These are phyloP conservation scores for Mortierella hygrophila DNA, from an alignment of 192 early-diverging fungal genomes.

Conservation along the genomic window DNA sequence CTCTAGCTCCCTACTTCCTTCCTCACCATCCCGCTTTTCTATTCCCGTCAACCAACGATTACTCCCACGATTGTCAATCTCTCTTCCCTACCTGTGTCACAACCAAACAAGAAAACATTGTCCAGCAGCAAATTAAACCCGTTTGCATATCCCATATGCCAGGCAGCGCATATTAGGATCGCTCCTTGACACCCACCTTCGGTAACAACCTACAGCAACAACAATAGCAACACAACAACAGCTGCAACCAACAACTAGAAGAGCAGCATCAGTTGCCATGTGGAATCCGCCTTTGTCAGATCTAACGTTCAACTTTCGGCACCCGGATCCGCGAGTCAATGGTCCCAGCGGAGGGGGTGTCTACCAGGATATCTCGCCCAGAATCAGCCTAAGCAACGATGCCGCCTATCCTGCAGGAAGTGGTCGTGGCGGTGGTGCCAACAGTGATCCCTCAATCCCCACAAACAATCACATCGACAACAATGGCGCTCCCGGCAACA, in stretches of 20 bases:
- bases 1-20: background rate
- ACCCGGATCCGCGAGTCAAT: background rate
- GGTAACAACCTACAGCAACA: background rate
- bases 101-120: background rate
- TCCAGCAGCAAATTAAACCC: background rate
- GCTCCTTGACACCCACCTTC: background rate
- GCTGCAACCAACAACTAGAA: background rate
- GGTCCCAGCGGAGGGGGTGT: background rate
- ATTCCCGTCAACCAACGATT: background rate
- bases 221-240: background rate
- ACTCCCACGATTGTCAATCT: background rate
- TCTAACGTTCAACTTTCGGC: constrained; percentile 17
- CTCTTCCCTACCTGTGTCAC: background rate
- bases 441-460: constrained; percentile 1
- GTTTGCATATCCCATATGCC: background rate
- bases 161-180: constrained; percentile 9
- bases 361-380: constrained; percentile 10
- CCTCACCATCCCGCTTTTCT: background rate
- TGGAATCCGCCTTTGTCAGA: constrained; percentile 51
- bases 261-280: constrained; percentile 13
- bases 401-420: background rate
- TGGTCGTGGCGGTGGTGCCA: background rate
- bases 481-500: background rate
- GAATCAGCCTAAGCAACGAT: constrained; percentile 15
- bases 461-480: background rate